Conservation (phyloP, 192 early-diverging fungal genomes). For the Rhizoclosmatium sp. region DNA sequence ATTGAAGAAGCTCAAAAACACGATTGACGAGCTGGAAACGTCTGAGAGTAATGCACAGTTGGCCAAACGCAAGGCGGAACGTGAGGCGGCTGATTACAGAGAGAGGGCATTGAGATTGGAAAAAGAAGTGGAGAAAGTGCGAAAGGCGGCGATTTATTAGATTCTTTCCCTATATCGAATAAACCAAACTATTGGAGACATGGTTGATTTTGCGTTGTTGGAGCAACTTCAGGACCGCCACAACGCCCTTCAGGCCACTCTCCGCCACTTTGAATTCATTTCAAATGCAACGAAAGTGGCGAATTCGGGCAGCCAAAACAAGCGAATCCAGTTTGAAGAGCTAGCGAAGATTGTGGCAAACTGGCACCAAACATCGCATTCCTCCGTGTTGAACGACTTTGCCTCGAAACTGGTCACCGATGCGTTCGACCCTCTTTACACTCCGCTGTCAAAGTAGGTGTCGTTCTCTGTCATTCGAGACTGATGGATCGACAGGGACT, state of each 20-base stretch:
- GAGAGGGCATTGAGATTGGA: slow-evolving; percentile 61
- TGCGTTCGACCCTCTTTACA: background rate
- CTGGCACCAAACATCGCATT: background rate
- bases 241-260: background rate
- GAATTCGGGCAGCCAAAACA: background rate
- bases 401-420: background rate
- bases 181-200: background rate
- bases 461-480: too few relatives aligned
- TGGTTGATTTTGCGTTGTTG: background rate
- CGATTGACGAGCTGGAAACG: slow-evolving; percentile 74
- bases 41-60: slow-evolving; percentile 66
- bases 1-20: slow-evolving; percentile 64
- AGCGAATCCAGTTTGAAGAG: background rate
- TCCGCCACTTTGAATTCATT: background rate
- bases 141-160: slow-evolving; percentile 22
- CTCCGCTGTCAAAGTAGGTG: background rate
- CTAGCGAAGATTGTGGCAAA: background rate
- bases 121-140: slow-evolving; percentile 61
- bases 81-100: slow-evolving; percentile 69
- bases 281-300: background rate
- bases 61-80: slow-evolving; percentile 74
- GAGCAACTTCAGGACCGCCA: background rate
- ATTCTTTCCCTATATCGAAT: background rate
- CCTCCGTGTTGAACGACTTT: background rate
- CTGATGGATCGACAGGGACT: background rate